A percentile compares a stretch with the other conserved stretches of the same genome.
Evolutionary conservation across 129 eudicot species (phyloP).

Genomic region (Apium graveolens): DNA sequence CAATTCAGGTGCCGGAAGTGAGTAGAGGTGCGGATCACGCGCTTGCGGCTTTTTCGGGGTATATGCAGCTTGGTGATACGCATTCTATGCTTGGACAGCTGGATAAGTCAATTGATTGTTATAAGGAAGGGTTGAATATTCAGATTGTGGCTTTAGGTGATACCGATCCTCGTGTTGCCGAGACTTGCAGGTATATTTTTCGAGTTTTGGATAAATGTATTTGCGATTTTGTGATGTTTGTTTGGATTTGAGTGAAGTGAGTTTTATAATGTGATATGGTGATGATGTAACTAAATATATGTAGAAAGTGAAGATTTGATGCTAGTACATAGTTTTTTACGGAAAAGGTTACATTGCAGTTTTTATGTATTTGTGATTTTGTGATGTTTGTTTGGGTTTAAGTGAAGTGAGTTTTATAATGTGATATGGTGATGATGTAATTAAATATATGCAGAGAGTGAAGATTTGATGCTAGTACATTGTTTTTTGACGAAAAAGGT

Average conservation of each 20-base stretch:
- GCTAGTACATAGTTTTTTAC: neutral
- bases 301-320: neutral
- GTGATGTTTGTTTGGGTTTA: too few species aligned
- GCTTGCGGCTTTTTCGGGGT: conserved; percentile 86
- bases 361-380: too few species aligned
- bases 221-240: neutral
- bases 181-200: conserved; percentile 75
- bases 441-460: too few species aligned
- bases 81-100: conserved; percentile 88
- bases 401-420: too few species aligned
- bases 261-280: neutral
- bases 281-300: neutral
- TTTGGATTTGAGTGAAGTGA: neutral
- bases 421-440: too few species aligned
- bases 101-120: conserved; percentile 80
- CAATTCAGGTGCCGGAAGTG: conserved; percentile 79
- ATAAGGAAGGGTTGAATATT: conserved; percentile 76
- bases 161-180: conserved; percentile 93
- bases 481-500: too few species aligned
- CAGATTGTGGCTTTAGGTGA: conserved; percentile 94
- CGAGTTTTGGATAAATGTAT: neutral
- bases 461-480: too few species aligned
- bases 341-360: neutral
- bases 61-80: conserved; percentile 95
- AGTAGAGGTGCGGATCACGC: conserved; percentile 86